These are phyloP conservation scores for Hyphopichia pseudoburtonii DNA, from an alignment of 1,139 yeast species.

Conservation along the genomic window DNA sequence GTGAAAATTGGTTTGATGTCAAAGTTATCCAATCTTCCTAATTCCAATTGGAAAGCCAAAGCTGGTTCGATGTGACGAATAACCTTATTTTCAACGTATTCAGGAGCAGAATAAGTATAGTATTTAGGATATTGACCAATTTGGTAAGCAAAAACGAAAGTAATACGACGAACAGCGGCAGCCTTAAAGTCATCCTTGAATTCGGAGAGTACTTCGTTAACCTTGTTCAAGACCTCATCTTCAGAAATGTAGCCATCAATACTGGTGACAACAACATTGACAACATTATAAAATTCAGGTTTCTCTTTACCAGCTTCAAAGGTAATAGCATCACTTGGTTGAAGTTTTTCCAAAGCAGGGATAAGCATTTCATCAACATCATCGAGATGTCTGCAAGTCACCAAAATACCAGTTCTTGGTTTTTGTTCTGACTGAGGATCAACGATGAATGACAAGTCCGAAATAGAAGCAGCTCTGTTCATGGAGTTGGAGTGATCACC, in stretches of 20 bases:
- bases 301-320: conserved; percentile 35
- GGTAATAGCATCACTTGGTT: conserved; percentile 43
- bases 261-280: conserved; percentile 73
- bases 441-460: conserved; percentile 84
- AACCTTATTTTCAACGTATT: conserved; percentile 77
- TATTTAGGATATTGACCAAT: conserved; percentile 91
- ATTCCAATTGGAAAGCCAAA: conserved; percentile 93
- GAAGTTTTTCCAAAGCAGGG: conserved; percentile 73
- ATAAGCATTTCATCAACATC: conserved; percentile 82
- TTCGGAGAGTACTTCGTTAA: conserved; percentile 66
- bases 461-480: conserved; percentile 89
- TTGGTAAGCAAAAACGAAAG: conserved; percentile 82
- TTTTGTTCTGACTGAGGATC: conserved; percentile 57
- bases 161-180: conserved; percentile 83
- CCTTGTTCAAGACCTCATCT: conserved; percentile 61
- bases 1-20: conserved; percentile 93
- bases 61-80: conserved; percentile 99
- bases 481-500: conserved; percentile 33
- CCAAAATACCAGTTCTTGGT: conserved; percentile 82
- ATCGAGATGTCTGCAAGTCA: conserved; percentile 80
- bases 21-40: conserved; percentile 91
- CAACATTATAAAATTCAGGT: conserved; percentile 64
- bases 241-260: conserved; percentile 76
- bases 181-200: conserved; percentile 66
- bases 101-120: conserved; percentile 92